Conservation (phyloP, 2,329 filamentous ascomycete genomes). For the Dissoconium aciculare region DNA sequence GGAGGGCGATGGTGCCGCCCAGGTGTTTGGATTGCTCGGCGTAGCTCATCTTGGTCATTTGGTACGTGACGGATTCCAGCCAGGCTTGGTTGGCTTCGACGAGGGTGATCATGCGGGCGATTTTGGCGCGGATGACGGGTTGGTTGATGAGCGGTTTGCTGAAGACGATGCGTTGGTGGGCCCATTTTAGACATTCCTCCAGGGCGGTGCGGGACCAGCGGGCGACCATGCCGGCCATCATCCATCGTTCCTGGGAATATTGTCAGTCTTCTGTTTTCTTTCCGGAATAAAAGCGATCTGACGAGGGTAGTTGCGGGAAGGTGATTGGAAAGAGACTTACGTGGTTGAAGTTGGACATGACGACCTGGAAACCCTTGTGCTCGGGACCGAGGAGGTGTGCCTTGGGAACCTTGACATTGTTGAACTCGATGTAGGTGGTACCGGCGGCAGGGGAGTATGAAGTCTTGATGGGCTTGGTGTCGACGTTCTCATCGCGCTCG, state of each 20-base stretch:
- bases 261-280: too few relatives aligned
- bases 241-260: slow-evolving; percentile 22
- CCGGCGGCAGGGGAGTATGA: slow-evolving; percentile 66
- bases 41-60: slow-evolving; percentile 79
- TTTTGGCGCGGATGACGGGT: slow-evolving; percentile 20
- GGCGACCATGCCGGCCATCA: slow-evolving; percentile 39
- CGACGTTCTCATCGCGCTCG: slow-evolving; percentile 56
- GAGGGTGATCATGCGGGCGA: slow-evolving; percentile 75
- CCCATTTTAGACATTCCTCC: slow-evolving; percentile 79
- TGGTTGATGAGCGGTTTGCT: slow-evolving; percentile 70
- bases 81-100: slow-evolving; percentile 72
- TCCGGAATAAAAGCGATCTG: too few relatives aligned
- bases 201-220: slow-evolving; percentile 54
- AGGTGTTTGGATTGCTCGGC: slow-evolving; percentile 58
- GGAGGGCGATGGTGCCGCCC: slow-evolving; percentile 64
- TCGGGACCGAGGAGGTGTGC: slow-evolving; percentile 66
- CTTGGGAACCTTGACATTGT: slow-evolving; percentile 73
- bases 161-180: slow-evolving; percentile 73
- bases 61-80: slow-evolving; percentile 72
- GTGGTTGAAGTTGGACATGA: slow-evolving; percentile 81
- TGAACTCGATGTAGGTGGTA: slow-evolving; percentile 67
- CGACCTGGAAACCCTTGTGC: slow-evolving; percentile 73
- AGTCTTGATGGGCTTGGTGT: slow-evolving; percentile 66
- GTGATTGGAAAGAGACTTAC: slow-evolving; percentile 21
- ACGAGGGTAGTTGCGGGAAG: too few relatives aligned